Percentiles rank a stretch among this genome's conserved stretches.
Conservation (phyloP, 371 early-diverging fungal species). For the Rhizopus sp. region DNA sequence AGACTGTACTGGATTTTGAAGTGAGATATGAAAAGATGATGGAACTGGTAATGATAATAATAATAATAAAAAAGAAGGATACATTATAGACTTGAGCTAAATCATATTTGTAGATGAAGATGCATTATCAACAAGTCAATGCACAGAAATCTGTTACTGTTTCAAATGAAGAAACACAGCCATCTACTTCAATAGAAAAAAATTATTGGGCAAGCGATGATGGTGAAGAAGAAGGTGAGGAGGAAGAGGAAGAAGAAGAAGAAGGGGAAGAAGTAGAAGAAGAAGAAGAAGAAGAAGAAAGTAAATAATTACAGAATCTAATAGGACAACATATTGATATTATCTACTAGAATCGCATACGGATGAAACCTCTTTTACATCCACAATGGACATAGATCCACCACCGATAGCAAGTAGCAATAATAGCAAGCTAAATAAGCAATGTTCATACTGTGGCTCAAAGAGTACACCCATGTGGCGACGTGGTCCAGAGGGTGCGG, state of each 20-base stretch:
- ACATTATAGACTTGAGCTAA: background rate
- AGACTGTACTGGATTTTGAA: constrained; percentile 36
- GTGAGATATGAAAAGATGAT: constrained; percentile 38
- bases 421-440: constrained; percentile 27
- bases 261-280: background rate
- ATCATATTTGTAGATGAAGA: constrained; percentile 22
- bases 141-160: constrained; percentile 19
- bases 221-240: constrained; percentile 11
- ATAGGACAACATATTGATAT: no score
- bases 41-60: constrained; percentile 28
- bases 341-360: no score
- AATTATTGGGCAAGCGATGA: constrained; percentile 23
- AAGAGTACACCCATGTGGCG: constrained; percentile 91
- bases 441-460: constrained; percentile 80
- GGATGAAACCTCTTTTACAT: background rate
- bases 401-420: background rate
- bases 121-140: constrained; percentile 29
- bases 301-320: background rate
- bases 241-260: constrained; percentile 1
- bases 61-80: constrained; percentile 7
- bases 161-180: background rate
- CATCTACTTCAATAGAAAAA: constrained; percentile 1
- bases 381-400: background rate
- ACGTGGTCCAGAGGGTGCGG: constrained; percentile 79
- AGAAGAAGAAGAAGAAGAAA: background rate